phyloP scores from a whole-genome alignment of 805 yeast species.

The Jamesozyma lodderae region DNA sequence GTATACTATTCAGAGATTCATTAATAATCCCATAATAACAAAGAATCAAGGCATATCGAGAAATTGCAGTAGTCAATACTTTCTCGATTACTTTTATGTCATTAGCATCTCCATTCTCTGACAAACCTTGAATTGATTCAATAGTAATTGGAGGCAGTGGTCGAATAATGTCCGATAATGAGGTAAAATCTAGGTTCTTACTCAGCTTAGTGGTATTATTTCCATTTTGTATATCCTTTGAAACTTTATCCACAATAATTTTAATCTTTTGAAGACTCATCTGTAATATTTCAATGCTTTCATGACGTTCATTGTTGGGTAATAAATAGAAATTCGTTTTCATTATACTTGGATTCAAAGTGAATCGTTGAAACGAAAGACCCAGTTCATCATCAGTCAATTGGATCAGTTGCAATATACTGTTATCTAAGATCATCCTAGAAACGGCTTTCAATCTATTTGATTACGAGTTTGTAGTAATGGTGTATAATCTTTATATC shows the following conservation, averaged over 20 bases:
- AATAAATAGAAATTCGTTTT: background rate
- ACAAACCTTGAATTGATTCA: background rate
- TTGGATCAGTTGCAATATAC: background rate
- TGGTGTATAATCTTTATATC: no score
- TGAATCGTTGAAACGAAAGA: background rate
- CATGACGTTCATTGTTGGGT: background rate
- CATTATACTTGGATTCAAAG: background rate
- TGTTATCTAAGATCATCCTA: conserved; percentile 2
- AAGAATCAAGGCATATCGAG: conserved; percentile 13
- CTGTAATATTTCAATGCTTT: conserved; percentile 8
- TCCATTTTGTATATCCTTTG: background rate
- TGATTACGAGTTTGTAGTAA: no score
- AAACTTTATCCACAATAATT: conserved; percentile 5
- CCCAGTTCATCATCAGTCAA: background rate
- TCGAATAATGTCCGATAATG: background rate
- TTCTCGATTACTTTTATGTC: conserved; percentile 1
- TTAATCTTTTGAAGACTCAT: conserved; percentile 10
- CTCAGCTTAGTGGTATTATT: background rate
- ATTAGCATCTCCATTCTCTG: background rate
- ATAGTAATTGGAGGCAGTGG: background rate
- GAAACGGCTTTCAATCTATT: no score
- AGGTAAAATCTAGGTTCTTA: background rate
- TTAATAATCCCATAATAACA: conserved; percentile 18
- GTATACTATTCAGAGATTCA: conserved; percentile 12
- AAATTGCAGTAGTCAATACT: background rate